Conservation (phyloP, 495 filamentous ascomycete genomes). For the Viridothelium virens region DNA sequence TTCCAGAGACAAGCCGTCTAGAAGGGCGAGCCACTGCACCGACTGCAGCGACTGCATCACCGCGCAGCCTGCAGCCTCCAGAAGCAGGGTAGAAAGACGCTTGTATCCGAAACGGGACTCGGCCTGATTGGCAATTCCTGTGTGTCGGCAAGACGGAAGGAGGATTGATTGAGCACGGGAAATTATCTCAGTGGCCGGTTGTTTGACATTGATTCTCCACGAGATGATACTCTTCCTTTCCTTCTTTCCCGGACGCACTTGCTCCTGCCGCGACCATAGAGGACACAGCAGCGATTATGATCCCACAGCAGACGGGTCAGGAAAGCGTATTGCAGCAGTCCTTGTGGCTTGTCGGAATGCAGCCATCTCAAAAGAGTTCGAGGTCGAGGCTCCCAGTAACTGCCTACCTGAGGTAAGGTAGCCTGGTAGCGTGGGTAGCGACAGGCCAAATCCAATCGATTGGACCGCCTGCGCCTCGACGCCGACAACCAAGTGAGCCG, state of each 20-base stretch:
- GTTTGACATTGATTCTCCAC: not conserved
- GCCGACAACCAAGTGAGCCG: not conserved
- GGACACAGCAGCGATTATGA: not conserved
- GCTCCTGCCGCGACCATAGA: not conserved
- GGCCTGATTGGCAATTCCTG: not conserved
- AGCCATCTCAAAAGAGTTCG: not conserved
- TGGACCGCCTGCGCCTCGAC: not conserved
- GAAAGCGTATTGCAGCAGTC: not conserved
- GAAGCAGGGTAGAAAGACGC: not conserved
- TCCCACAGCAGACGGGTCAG: not conserved
- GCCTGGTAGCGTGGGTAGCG: too few relatives aligned
- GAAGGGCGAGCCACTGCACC: not conserved
- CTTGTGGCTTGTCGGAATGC: not conserved
- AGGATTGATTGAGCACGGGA: not conserved
- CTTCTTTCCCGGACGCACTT: not conserved
- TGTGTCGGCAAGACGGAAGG: not conserved
- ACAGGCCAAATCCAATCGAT: not conserved
- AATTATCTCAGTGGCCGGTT: not conserved
- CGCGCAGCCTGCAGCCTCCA: constrained; percentile 1
- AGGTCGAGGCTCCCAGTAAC: too few relatives aligned
- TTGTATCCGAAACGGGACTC: not conserved
- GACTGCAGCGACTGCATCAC: not conserved
- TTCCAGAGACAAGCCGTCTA: not conserved
- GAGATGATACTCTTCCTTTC: not conserved
- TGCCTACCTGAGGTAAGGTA: too few relatives aligned